Percentiles rank a stretch among this genome's conserved stretches.
phyloP scores from a whole-genome alignment of 1,284 basidiomycete genomes.

The Earliella scabrosa region DNA sequence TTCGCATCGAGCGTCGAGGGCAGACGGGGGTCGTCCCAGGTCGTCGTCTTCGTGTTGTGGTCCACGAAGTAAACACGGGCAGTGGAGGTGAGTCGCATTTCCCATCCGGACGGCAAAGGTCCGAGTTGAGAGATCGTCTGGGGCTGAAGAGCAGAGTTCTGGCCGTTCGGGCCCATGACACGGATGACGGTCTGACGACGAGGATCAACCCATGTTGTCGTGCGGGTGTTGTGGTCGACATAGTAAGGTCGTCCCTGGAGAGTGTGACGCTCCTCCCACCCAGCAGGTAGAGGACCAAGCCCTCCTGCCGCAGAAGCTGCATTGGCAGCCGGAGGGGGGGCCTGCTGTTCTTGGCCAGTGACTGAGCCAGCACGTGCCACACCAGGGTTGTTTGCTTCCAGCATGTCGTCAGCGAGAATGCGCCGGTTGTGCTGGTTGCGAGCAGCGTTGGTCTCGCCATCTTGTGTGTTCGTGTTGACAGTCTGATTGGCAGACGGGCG shows the following conservation, averaged over 20 bases:
- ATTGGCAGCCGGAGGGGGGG: constrained; percentile 38
- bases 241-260: constrained; percentile 99
- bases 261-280: constrained; percentile 98
- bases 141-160: constrained; percentile 75
- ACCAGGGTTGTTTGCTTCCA: constrained; percentile 46
- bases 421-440: constrained; percentile 59
- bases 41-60: constrained; percentile 94
- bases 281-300: constrained; percentile 87
- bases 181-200: constrained; percentile 82
- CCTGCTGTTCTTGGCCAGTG: constrained; percentile 31
- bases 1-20: constrained; percentile 87
- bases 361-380: constrained; percentile 36
- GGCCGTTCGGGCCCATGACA: constrained; percentile 77
- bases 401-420: constrained; percentile 64
- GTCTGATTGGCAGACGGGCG: constrained; percentile 55
- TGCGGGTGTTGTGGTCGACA: constrained; percentile 95
- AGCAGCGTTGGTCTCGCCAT: constrained; percentile 56
- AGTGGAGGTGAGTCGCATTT: constrained; percentile 94
- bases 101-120: constrained; percentile 95
- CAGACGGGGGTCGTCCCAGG: constrained; percentile 94
- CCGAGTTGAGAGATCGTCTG: constrained; percentile 91
- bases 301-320: constrained; percentile 40
- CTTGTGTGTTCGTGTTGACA: constrained; percentile 48
- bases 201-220: constrained; percentile 98
- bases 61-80: constrained; percentile 96